Base-by-base conservation (phyloP, 2,329 filamentous ascomycete species). In the Ascochyta fabae region DNA sequence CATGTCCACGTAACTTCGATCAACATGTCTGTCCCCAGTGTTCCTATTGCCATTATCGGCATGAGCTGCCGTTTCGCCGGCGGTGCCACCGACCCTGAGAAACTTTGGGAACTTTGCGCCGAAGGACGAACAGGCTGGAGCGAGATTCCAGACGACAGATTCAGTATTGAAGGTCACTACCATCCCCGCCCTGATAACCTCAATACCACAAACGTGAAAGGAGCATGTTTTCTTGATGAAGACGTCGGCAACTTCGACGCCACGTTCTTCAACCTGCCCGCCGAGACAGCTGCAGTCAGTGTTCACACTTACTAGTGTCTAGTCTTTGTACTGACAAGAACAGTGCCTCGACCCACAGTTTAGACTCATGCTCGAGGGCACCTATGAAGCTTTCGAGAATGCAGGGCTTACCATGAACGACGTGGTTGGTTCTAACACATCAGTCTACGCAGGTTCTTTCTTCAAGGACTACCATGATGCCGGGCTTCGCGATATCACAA, bases 351-450 rank as follows among this genome's bases (percentile, higher is more conserved):
- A 72, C 34, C 68, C 68, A 1, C 60, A 69, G 10, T 61, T 69
- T 12, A 65, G 70, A 12, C 58, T 67, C n/a, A 49, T 68, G 5
- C 54, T 73, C 3, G 70, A 73, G 46, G 56, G 60, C 1, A 58
- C 60, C 4, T 73, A 69, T 22, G 72, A 78, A 57, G 72, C 75
- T 2, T 59, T 83, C 1, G 75, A 78, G 44, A 47, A 48, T 10
- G 50, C 62, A 10, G 60, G 60, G 4, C 48, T 62, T 5, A 47
- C 45, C 10, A n/a, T 53, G 16, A 29, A 58, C 4, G 29, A 59
- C 2, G 34, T 69, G 3, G 42, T 53, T 8, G 65, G 65, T 6
- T 54, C 64, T 12, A 53, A 63, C 4, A 68, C 65, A 15, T 62
- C 62, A 4, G 62, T 66, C 3, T 62, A 58, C 13, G 55, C 61